phyloP scores from a whole-genome alignment of 345 rosid species.

The Arabidopsis suecica region DNA sequence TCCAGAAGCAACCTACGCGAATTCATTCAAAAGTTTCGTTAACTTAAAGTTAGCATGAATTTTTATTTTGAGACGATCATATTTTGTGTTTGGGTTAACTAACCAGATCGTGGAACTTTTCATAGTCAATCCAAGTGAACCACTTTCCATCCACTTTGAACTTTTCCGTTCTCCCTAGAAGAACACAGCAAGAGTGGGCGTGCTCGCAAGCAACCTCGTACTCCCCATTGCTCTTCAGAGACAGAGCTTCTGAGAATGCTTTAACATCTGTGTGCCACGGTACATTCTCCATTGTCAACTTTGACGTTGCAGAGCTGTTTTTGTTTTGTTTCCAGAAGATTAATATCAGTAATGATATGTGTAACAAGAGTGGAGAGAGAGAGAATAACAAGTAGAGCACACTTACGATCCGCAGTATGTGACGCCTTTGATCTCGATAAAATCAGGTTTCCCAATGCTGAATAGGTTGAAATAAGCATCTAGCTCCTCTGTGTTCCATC shows the following conservation, averaged over 20 bases:
- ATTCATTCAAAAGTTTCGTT: slow-evolving; percentile 1
- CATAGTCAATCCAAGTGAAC: slow-evolving; percentile 98
- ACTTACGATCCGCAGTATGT: slow-evolving; percentile 95
- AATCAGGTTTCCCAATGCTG: slow-evolving; percentile 88
- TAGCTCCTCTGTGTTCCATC: slow-evolving; percentile 92
- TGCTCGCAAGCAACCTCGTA: slow-evolving; percentile 99
- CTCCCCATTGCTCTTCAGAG: slow-evolving; percentile 72
- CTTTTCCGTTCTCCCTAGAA: slow-evolving; percentile 83
- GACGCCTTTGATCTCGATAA: slow-evolving; percentile 97
- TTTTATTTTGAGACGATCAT: slow-evolving; percentile 13
- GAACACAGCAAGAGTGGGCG: slow-evolving; percentile 92
- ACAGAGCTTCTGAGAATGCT: slow-evolving; percentile 86
- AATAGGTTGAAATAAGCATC: slow-evolving; percentile 89
- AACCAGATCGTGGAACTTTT: slow-evolving; percentile 92
- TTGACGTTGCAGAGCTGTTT: slow-evolving; percentile 87
- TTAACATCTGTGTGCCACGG: slow-evolving; percentile 97
- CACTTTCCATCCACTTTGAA: slow-evolving; percentile 87
- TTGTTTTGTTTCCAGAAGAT: slow-evolving; percentile 28
- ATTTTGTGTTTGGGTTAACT: slow-evolving; percentile 35
- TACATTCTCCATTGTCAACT: slow-evolving; percentile 96
- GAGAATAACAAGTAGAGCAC: neutral
- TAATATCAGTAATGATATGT: slow-evolving; percentile 25
- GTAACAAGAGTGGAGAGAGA: slow-evolving; percentile 16
- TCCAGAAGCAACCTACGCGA: slow-evolving; percentile 78
- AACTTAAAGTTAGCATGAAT: no score